A percentile compares a stretch with the other conserved stretches of the same genome.
Conservation (phyloP, 331 rosid species). For the Telfairia occidentalis region DNA sequence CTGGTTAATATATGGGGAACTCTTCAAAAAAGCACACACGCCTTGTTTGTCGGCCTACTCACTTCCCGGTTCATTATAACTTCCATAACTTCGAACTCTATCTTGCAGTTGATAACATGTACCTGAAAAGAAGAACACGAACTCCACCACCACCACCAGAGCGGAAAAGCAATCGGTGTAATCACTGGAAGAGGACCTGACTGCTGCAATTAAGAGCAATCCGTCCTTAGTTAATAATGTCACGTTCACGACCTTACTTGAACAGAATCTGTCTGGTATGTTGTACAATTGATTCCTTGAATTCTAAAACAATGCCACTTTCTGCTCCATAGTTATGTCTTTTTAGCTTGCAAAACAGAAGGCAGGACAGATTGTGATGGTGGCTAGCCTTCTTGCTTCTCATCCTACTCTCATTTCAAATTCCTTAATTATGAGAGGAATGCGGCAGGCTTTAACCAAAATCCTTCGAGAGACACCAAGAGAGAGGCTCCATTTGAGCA, state of each 20-base stretch:
- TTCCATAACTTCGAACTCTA: neutral
- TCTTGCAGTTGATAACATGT: neutral
- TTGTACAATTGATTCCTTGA: too few species aligned
- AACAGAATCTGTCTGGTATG: too few species aligned
- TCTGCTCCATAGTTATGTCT: neutral
- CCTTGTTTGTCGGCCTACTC: neutral
- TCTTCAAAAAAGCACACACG: neutral
- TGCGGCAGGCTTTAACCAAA: neutral
- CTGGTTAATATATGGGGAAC: neutral
- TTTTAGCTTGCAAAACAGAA: neutral
- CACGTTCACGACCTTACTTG: too few species aligned
- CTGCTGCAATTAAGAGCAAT: neutral
- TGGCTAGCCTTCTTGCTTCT: neutral
- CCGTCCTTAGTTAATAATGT: too few species aligned
- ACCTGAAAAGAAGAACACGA: neutral
- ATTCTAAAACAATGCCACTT: neutral
- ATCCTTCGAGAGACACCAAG: neutral
- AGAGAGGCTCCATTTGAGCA: slow-evolving; percentile 2
- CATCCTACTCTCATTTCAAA: neutral
- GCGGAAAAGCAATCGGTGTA: neutral
- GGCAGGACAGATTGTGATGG: neutral
- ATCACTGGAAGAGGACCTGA: neutral
- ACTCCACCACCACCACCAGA: neutral
- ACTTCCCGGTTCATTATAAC: neutral
- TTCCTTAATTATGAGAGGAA: neutral